Evolutionary conservation across 169 alveolate species (phyloP), one percentile per base, ranked within the genome.

Genomic region (Babesia sp.): DNA sequence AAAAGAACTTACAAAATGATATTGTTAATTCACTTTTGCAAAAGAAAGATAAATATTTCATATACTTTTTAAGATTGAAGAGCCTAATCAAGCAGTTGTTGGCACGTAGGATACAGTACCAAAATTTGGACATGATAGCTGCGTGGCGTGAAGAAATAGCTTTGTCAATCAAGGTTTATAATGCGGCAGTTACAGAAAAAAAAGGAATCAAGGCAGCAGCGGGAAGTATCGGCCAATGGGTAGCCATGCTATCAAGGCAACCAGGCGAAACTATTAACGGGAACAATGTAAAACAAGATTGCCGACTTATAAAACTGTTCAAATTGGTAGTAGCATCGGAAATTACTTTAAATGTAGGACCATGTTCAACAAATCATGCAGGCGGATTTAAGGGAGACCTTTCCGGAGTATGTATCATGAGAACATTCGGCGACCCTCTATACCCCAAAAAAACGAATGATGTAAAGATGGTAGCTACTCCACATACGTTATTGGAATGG

Each of bases 11-110:
- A 33, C 24, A 29, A 20, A 77, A 77, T 55, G 81, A 56, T 24
- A 60, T 48, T 8, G 60, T 63, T 1, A 59, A 61, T 22, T 31
- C 81, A 2, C 29, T 45, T n/a, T 9, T 67, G 22, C 71, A 57
- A 33, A 57, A 3, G 33, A 77, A 68, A n/a, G 86, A 77, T 11
- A 42, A 50, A 48, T 77, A 46, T 45, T 69, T 64, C 26, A 34
- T 64, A 11, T 69, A 77, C 33, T 68, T 24, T 58, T 34, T 77
- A 9, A 11, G 86, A 28, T 48, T 77, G 33, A 77, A 77, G 46
- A 55, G 79, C 11, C 29, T 77, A 14, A 31, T 44, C 28, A 36
- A 31, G 18, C 63, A 57, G 44, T 46, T 77, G 22, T 26, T 33
- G 0, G 8, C 46, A 22, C 39, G 81, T 16, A 55, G 67, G 45